A percentile compares a stretch with the other conserved stretches of the same genome.
Conservation (phyloP, 257 asterid genomes). For the Scutellaria minor region DNA sequence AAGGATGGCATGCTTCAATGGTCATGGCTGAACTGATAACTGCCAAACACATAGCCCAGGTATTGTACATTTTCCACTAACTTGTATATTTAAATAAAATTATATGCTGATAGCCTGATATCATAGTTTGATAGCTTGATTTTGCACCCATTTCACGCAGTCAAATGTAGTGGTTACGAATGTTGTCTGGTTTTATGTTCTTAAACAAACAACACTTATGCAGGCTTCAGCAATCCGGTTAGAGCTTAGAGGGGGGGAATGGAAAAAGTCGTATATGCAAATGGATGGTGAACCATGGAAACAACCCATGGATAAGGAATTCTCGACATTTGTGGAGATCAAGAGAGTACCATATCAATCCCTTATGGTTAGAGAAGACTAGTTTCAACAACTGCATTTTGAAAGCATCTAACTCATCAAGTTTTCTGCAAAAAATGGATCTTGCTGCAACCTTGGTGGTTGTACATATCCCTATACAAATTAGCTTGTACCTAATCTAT, state of each 20-base stretch:
- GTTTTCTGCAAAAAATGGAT: too few species aligned
- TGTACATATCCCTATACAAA: conserved; percentile 33
- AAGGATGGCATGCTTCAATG: conserved; percentile 98
- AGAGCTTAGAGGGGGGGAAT: conserved; percentile 93
- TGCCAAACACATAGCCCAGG: conserved; percentile 93
- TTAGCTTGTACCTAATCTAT: conserved; percentile 29
- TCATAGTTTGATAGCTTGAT: neutral
- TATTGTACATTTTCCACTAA: conserved; percentile 34
- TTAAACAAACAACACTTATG: neutral
- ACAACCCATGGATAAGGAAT: conserved; percentile 74
- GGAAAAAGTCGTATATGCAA: conserved; percentile 82
- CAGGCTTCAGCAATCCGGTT: conserved; percentile 81
- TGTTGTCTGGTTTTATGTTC: too few species aligned
- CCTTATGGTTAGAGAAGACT: conserved; percentile 62
- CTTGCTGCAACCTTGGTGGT: conserved; percentile 1
- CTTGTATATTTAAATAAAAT: neutral
- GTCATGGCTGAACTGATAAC: conserved; percentile 88
- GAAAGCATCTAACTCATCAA: too few species aligned
- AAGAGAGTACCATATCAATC: conserved; percentile 69
- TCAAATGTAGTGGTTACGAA: neutral
- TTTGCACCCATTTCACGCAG: neutral
- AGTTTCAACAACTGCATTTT: neutral
- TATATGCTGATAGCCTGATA: neutral
- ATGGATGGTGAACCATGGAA: conserved; percentile 98
- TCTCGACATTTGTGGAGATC: conserved; percentile 74